Base-by-base conservation (phyloP, 306 rosid species). In the Erythrophleum fordii region DNA sequence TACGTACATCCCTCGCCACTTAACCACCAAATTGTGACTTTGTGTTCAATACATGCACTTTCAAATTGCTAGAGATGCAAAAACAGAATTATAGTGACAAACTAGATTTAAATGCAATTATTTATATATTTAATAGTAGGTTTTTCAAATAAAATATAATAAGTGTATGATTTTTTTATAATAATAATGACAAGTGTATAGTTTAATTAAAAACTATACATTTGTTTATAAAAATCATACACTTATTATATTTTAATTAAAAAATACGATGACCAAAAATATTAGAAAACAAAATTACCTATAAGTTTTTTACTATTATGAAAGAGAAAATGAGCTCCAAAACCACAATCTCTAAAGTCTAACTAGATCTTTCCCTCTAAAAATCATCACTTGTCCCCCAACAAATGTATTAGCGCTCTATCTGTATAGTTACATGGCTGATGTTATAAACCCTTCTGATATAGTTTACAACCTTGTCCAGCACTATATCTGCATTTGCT, bases 391-490 rank as follows among this genome's bases (percentile, higher is more conserved):
- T 64, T 23, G 22, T 55, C 69, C n/a, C 49, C 71, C 12, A 37
- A 67, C 31, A n/a, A 22, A 67, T 39, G 23, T 2, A 3, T 53
- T 90, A 87, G 25, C 92, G 94, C 87, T 92, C 97, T 52, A 92
- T 80, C 80, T 92, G 97, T 28, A 92, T 81, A 31, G 97, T 92
- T 34, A 92, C 94, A 84, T 92, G 97, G 42, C 94, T 87, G 74
- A 92, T 90, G 85, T 92, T 92, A 69, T 92, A 84, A 69, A 87
- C 97, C 90, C 94, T 87, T 81, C 78, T 84, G 79, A 92, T 92
- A 70, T 92, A 92, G 41, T 87, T 75, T 42, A 88, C 11, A 58
- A 90, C 97, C 59, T 88, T 87, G 83, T 87, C 90, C 87, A 92
- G 84, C 64, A 92, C 92, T 79, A 86, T 0, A 72, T 92, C 94